Evolutionary conservation across 805 yeast genomes (phyloP).

Genomic region (Millerozyma acaciae): DNA sequence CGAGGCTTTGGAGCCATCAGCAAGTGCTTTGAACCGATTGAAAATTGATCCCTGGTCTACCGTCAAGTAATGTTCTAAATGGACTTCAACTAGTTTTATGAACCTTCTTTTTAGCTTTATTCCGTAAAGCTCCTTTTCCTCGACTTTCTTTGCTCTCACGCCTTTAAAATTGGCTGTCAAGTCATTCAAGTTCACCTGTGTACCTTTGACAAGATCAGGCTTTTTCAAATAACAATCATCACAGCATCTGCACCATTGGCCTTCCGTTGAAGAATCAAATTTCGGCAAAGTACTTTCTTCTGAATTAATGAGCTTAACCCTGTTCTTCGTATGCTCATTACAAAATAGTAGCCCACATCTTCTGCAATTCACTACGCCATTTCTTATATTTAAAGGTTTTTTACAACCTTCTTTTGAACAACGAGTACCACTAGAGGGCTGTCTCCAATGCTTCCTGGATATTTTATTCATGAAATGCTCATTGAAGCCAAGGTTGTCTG

Average conservation of each 20-base stretch:
- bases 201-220: conserved; percentile 52
- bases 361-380: conserved; percentile 66
- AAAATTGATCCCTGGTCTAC: background rate
- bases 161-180: conserved; percentile 38
- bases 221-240: conserved; percentile 51
- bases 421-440: conserved; percentile 30
- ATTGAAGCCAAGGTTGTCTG: conserved; percentile 1
- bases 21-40: conserved; percentile 3
- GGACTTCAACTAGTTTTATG: conserved; percentile 38
- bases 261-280: conserved; percentile 30
- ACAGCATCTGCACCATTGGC: conserved; percentile 74
- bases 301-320: conserved; percentile 50
- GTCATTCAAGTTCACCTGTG: conserved; percentile 34
- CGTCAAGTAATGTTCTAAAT: conserved; percentile 1
- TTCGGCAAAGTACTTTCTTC: conserved; percentile 39
- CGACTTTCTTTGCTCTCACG: conserved; percentile 41
- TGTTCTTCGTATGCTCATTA: conserved; percentile 54
- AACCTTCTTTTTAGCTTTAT: conserved; percentile 61
- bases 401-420: conserved; percentile 44
- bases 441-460: conserved; percentile 57
- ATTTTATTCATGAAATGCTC: conserved; percentile 13
- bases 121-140: conserved; percentile 49
- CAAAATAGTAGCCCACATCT: conserved; percentile 75
- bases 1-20: background rate
- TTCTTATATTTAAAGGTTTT: conserved; percentile 43